Percentiles rank a stretch among this genome's conserved stretches.
These are phyloP conservation scores for Talaromyces sp. DNA, from an alignment of 2,329 filamentous ascomycete species.

Conservation along the genomic window DNA sequence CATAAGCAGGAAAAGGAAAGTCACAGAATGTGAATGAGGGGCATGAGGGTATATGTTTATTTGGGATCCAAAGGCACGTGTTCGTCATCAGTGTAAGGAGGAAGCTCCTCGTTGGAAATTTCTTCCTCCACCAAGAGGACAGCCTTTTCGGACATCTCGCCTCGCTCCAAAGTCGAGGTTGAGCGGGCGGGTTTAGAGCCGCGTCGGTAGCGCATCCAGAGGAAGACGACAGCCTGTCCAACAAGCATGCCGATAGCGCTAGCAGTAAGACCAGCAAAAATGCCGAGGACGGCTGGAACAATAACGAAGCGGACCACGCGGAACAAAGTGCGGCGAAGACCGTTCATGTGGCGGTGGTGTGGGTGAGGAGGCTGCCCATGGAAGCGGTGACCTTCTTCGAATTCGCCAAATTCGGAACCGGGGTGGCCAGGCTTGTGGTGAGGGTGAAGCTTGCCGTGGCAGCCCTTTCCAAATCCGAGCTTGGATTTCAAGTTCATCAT, in stretches of 20 bases:
- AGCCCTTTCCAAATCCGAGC: conserved; percentile 29
- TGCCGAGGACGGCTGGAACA: conserved; percentile 45
- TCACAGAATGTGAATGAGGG: background rate
- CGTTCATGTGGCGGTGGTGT: conserved; percentile 29
- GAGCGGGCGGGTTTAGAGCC: conserved; percentile 25
- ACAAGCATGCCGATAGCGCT: conserved; percentile 48
- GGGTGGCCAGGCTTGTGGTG: conserved; percentile 4
- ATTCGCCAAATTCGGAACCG: background rate
- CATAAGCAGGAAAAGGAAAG: background rate
- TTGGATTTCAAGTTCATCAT: conserved; percentile 31
- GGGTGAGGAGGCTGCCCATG: conserved; percentile 25
- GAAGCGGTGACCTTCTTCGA: conserved; percentile 15
- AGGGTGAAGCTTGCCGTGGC: conserved; percentile 26
- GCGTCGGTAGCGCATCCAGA: conserved; percentile 43
- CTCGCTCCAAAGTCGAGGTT: conserved; percentile 32
- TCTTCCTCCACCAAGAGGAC: conserved; percentile 34
- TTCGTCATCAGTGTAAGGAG: conserved; percentile 36
- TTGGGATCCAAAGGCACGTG: conserved; percentile 32
- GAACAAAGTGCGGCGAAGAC: conserved; percentile 39
- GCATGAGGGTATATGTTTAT: conserved; percentile 21
- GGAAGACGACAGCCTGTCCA: conserved; percentile 43
- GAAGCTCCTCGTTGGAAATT: conserved; percentile 31
- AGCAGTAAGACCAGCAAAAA: conserved; percentile 45
- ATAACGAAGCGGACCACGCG: conserved; percentile 44
- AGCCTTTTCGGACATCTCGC: conserved; percentile 42